phyloP scores from a whole-genome alignment of 2,329 filamentous ascomycete genomes.

The Diaporthe humulicola region DNA sequence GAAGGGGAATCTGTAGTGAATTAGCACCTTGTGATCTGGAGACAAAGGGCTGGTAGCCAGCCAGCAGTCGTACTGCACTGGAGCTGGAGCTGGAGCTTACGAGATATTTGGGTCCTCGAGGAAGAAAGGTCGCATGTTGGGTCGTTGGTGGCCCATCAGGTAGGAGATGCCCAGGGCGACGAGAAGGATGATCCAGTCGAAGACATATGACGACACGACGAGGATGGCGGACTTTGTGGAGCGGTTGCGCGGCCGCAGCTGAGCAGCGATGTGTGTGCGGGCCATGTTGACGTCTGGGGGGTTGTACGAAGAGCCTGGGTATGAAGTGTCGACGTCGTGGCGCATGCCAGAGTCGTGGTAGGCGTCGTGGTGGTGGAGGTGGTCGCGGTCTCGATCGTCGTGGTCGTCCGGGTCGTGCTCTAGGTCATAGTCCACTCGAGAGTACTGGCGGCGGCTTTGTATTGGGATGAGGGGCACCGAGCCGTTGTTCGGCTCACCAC shows the following conservation, averaged over 20 bases:
- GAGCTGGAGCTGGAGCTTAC: conserved; percentile 53
- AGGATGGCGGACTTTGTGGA: conserved; percentile 47
- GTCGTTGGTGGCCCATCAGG: conserved; percentile 69
- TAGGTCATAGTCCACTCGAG: conserved; percentile 23
- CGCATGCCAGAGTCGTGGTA: conserved; percentile 6
- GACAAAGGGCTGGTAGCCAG: neutral
- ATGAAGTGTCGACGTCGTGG: conserved; percentile 32
- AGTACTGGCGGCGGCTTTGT: conserved; percentile 31
- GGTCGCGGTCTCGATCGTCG: conserved; percentile 23
- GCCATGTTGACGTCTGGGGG: conserved; percentile 23
- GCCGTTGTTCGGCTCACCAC: conserved; percentile 28
- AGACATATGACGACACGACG: conserved; percentile 74
- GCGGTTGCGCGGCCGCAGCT: conserved; percentile 34
- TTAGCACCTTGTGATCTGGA: neutral
- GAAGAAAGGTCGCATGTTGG: conserved; percentile 79
- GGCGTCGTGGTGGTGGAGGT: neutral
- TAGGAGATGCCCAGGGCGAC: conserved; percentile 70
- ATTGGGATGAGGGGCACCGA: conserved; percentile 38
- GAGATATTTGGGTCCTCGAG: conserved; percentile 83
- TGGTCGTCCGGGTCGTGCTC: conserved; percentile 24
- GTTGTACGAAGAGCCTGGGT: conserved; percentile 17
- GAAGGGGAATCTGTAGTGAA: conserved; percentile 73
- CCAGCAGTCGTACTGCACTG: conserved; percentile 1
- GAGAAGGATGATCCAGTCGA: conserved; percentile 81
- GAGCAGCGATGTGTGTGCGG: conserved; percentile 30